A percentile compares a stretch with the other conserved stretches of the same genome.
phyloP scores from a whole-genome alignment of 2,329 filamentous ascomycete species.

The Orbilia blumenaviensis region DNA sequence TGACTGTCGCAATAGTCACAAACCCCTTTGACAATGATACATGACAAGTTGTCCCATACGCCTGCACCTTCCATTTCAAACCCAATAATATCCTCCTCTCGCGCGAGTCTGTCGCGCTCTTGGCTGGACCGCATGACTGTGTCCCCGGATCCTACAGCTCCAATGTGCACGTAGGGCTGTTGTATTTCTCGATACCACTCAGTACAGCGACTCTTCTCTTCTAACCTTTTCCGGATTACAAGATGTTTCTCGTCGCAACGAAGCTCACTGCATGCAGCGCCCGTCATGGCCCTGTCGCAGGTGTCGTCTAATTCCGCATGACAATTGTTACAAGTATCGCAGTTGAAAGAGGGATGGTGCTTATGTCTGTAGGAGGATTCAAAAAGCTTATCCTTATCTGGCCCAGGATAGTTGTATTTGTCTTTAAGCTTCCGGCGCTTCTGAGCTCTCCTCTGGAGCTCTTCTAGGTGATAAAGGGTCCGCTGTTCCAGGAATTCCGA shows the following conservation, averaged over 20 bases:
- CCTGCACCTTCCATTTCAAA: constrained; percentile 62
- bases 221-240: constrained; percentile 18
- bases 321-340: constrained; percentile 32
- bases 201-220: neutral
- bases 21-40: constrained; percentile 60
- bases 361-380: constrained; percentile 58
- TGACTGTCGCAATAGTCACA: constrained; percentile 63
- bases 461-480: constrained; percentile 40
- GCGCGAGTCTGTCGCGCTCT: constrained; percentile 58
- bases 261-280: constrained; percentile 57
- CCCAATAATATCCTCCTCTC: constrained; percentile 56
- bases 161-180: constrained; percentile 58
- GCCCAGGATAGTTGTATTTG: constrained; percentile 58
- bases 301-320: constrained; percentile 1
- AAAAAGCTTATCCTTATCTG: constrained; percentile 58
- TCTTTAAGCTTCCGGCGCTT: neutral
- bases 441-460: constrained; percentile 52
- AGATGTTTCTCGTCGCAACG: constrained; percentile 57
- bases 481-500: constrained; percentile 40
- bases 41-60: constrained; percentile 59
- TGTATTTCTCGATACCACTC: neutral
- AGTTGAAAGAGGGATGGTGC: constrained; percentile 55
- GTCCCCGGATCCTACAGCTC: constrained; percentile 60
- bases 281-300: constrained; percentile 56
- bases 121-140: constrained; percentile 60